Evolutionary conservation across 2,329 filamentous ascomycete genomes (phyloP), one percentile per base, ranked within the genome.

Genomic region (Botrytis deweyae): DNA sequence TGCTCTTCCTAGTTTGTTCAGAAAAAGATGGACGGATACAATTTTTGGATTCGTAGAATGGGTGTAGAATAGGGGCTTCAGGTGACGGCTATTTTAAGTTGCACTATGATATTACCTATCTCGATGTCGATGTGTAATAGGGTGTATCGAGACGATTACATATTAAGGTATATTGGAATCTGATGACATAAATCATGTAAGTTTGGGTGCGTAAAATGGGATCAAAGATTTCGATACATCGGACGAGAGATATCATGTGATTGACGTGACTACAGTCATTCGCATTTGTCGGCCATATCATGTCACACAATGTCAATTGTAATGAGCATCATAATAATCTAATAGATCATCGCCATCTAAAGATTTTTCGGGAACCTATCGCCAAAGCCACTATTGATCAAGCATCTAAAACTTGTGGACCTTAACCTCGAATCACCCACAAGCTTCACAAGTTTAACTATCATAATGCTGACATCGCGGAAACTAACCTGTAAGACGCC

Each of bases 1-100:
- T n/a, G 14, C 2, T 3, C 0, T n/a, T 16, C 12, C 49, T 55
- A 55, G 25, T 14, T 5, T 3, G 20, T 0, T 49, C 7, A 12
- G 25, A n/a, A n/a, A 14, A 14, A 14, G 16, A 1, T 1, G 14
- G 6, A 58, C 8, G n/a, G 7, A 9, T 29, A 58, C 5, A 18
- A 16, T 18, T 29, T 58, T 18, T 18, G n/a, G n/a, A 18, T 18
- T 18, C 3, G 1, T 58, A 29, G 14, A 29, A 58, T 29, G 6
- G n/a, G 52, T 6, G 10, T 16, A 3, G 6, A 29, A 29, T 55
- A 16, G 14, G 25, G 5, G 52, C 1, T 29, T 18, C 6, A 18
- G 18, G 4, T 8, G 52, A 33, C 12, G n/a, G n/a, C 7, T 16
- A 33, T 18, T 1, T 33, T 3, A 33, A 29, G 14, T 58, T 18